These are phyloP conservation scores for Solanum hybrid DNA, from an alignment of 305 asterid genomes.

Conservation along the genomic window DNA sequence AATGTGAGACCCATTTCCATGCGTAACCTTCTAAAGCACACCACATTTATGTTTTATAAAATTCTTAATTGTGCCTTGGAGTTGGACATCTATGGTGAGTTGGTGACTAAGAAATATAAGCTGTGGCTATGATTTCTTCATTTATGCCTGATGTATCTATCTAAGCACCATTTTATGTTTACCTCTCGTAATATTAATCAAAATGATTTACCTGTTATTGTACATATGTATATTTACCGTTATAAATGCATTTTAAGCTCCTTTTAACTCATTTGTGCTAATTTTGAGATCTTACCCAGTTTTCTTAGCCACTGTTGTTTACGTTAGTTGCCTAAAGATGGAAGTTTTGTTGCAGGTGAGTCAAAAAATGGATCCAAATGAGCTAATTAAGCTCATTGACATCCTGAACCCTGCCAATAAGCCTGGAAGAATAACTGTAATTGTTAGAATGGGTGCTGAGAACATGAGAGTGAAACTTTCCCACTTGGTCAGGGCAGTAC, in stretches of 20 bases:
- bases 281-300: background rate
- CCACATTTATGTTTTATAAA: background rate
- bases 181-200: background rate
- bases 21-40: background rate
- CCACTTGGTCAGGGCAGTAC: slow-evolving; percentile 73
- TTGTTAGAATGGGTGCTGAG: slow-evolving; percentile 85
- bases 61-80: background rate
- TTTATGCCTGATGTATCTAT: background rate
- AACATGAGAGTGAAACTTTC: slow-evolving; percentile 84
- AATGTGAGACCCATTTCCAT: background rate
- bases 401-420: slow-evolving; percentile 61
- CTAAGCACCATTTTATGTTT: background rate
- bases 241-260: background rate
- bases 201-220: background rate
- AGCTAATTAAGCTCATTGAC: slow-evolving; percentile 57
- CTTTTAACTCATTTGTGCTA: background rate
- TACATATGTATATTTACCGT: background rate
- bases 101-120: background rate
- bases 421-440: slow-evolving; percentile 70
- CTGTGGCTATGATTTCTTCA: background rate
- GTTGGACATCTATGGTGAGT: background rate
- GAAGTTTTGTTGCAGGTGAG: slow-evolving; percentile 53
- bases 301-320: background rate
- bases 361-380: slow-evolving; percentile 85
- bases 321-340: background rate